Evolutionary conservation across 2,329 filamentous ascomycete species (phyloP).

Genomic region (Claviceps digitariae): DNA sequence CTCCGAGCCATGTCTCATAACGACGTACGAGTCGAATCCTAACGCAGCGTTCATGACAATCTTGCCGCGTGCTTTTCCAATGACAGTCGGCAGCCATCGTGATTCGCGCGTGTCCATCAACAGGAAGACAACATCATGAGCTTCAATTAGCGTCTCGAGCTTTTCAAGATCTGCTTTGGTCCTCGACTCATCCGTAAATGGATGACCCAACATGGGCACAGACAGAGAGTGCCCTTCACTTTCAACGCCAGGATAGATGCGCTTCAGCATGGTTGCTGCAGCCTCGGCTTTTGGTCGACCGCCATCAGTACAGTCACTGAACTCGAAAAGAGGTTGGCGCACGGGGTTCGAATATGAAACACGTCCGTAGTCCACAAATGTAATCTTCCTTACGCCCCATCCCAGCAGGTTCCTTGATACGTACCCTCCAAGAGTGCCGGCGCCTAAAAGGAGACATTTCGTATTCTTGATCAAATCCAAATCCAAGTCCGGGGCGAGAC

Average conservation of each 20-base stretch:
- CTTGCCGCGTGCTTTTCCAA: constrained; percentile 86
- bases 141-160: constrained; percentile 60
- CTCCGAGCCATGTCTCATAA: constrained; percentile 83
- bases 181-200: constrained; percentile 58
- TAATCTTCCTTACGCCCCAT: constrained; percentile 92
- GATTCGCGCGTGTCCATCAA: constrained; percentile 94
- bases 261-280: constrained; percentile 65
- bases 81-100: constrained; percentile 88
- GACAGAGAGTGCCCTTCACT: constrained; percentile 66
- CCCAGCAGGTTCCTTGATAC: constrained; percentile 85
- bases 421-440: constrained; percentile 87
- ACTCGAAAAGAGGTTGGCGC: constrained; percentile 82
- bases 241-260: constrained; percentile 86
- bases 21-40: constrained; percentile 92
- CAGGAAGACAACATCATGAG: constrained; percentile 88
- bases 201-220: constrained; percentile 92
- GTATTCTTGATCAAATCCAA: constrained; percentile 81
- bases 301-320: constrained; percentile 75
- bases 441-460: constrained; percentile 79
- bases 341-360: constrained; percentile 97
- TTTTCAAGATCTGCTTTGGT: constrained; percentile 62
- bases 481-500: constrained; percentile 77
- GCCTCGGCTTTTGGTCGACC: constrained; percentile 71
- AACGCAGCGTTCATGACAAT: constrained; percentile 94
- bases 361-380: constrained; percentile 83